Conservation (phyloP, 2,329 filamentous ascomycete species). For the Claviceps sp. region DNA sequence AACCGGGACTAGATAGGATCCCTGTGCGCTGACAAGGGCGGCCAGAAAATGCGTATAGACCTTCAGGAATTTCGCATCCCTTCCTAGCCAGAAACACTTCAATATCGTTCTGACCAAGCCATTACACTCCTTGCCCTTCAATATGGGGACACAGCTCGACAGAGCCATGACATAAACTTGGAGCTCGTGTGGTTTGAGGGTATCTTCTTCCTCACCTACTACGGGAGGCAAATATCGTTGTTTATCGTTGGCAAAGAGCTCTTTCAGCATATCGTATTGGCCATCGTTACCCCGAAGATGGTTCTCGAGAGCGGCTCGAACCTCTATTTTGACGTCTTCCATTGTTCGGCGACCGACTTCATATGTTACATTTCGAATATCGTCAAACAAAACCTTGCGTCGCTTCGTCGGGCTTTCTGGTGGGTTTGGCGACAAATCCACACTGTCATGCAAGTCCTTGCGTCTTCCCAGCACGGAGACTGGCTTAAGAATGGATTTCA, state of each 20-base stretch:
- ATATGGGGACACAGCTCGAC: conserved; percentile 44
- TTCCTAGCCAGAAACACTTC: conserved; percentile 50
- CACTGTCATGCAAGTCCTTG: conserved; percentile 29
- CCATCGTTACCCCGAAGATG: conserved; percentile 44
- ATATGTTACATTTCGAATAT: conserved; percentile 42
- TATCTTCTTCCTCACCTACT: conserved; percentile 33
- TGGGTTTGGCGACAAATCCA: conserved; percentile 22
- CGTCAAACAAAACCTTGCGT: conserved; percentile 45
- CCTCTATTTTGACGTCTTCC: conserved; percentile 41
- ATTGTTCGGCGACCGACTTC: conserved; percentile 39
- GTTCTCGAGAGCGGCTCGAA: conserved; percentile 41
- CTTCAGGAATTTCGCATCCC: conserved; percentile 51
- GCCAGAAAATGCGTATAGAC: conserved; percentile 56
- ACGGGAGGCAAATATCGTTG: conserved; percentile 25
- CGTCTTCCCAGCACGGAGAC: conserved; percentile 30
- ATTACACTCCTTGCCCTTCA: conserved; percentile 44
- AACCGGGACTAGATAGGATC: conserved; percentile 60
- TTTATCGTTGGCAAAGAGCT: conserved; percentile 40
- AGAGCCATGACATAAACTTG: conserved; percentile 50
- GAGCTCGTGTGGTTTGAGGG: conserved; percentile 39
- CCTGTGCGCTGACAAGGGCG: conserved; percentile 69
- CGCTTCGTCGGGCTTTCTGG: conserved; percentile 36
- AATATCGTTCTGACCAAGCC: conserved; percentile 45
- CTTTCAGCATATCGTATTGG: conserved; percentile 48
- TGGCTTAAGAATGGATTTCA: conserved; percentile 41